A percentile compares a stretch with the other conserved stretches of the same genome.
Conservation (phyloP, 2,329 filamentous ascomycete species). For the Xylaria hypoxylon region DNA sequence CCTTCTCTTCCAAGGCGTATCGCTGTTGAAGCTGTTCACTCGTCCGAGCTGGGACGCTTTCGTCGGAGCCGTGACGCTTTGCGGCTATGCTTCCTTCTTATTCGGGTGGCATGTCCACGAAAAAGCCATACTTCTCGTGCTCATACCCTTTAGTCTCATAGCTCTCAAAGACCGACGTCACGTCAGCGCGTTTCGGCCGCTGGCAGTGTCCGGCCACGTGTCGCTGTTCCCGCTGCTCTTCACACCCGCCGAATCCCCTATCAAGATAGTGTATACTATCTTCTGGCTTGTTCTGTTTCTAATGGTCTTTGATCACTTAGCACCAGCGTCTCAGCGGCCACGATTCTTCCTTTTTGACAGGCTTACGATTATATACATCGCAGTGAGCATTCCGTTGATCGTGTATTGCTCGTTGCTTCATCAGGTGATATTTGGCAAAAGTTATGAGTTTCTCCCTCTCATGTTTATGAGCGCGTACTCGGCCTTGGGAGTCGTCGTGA, state of each 20-base stretch:
- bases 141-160: slow-evolving; percentile 94
- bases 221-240: slow-evolving; percentile 95
- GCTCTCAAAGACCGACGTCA: slow-evolving; percentile 91
- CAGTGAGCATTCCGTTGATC: slow-evolving; percentile 88
- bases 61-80: slow-evolving; percentile 88
- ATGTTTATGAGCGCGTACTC: slow-evolving; percentile 98
- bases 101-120: slow-evolving; percentile 99
- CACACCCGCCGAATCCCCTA: slow-evolving; percentile 89
- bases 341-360: slow-evolving; percentile 91
- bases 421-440: slow-evolving; percentile 82
- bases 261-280: slow-evolving; percentile 93
- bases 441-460: slow-evolving; percentile 89
- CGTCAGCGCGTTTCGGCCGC: slow-evolving; percentile 88
- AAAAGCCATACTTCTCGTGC: slow-evolving; percentile 93
- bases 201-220: slow-evolving; percentile 93
- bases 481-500: slow-evolving; percentile 92
- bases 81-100: slow-evolving; percentile 94
- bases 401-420: slow-evolving; percentile 89
- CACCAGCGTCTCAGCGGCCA: slow-evolving; percentile 82
- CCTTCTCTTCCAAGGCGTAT: slow-evolving; percentile 81
- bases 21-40: slow-evolving; percentile 84
- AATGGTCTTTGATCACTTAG: slow-evolving; percentile 85
- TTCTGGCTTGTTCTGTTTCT: slow-evolving; percentile 91
- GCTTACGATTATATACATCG: slow-evolving; percentile 89
- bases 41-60: slow-evolving; percentile 89